A percentile compares a stretch with the other conserved stretches of the same genome.
phyloP scores from a whole-genome alignment of 176 grass and related monocot species.

The Juncus effusus region DNA sequence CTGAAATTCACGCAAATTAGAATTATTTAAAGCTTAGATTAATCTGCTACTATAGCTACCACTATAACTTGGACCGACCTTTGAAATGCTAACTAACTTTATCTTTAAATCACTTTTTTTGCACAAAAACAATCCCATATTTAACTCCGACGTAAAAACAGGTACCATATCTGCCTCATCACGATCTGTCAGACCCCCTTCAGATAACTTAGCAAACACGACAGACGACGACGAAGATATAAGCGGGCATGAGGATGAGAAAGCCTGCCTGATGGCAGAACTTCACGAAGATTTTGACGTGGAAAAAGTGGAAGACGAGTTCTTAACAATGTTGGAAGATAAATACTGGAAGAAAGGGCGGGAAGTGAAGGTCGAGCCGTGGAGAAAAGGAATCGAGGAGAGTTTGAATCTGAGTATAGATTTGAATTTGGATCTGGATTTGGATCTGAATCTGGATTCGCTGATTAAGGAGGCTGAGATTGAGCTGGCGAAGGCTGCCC shows the following conservation, averaged over 20 bases:
- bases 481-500: constrained; percentile 67
- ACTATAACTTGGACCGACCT: too few relatives aligned
- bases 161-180: constrained; percentile 43
- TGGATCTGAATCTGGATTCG: constrained; percentile 48
- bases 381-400: constrained; percentile 74
- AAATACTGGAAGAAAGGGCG: constrained; percentile 44
- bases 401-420: constrained; percentile 55
- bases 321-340: constrained; percentile 72
- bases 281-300: constrained; percentile 52
- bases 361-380: constrained; percentile 14
- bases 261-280: constrained; percentile 68
- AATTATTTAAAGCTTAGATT: too few relatives aligned
- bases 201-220: constrained; percentile 32
- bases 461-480: constrained; percentile 74
- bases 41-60: too few relatives aligned
- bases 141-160: too few relatives aligned
- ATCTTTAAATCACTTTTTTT: too few relatives aligned
- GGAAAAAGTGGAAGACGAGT: constrained; percentile 81
- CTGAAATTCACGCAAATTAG: too few relatives aligned
- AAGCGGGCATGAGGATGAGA: constrained; percentile 52
- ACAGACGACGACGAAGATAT: constrained; percentile 29
- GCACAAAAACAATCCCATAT: too few relatives aligned
- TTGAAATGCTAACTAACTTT: too few relatives aligned
- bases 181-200: constrained; percentile 31
- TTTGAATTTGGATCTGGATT: constrained; percentile 40